A percentile compares a stretch with the other conserved stretches of the same genome.
Evolutionary conservation across 768 basidiomycete species (phyloP).

Genomic region (Tremella yokohamensis): DNA sequence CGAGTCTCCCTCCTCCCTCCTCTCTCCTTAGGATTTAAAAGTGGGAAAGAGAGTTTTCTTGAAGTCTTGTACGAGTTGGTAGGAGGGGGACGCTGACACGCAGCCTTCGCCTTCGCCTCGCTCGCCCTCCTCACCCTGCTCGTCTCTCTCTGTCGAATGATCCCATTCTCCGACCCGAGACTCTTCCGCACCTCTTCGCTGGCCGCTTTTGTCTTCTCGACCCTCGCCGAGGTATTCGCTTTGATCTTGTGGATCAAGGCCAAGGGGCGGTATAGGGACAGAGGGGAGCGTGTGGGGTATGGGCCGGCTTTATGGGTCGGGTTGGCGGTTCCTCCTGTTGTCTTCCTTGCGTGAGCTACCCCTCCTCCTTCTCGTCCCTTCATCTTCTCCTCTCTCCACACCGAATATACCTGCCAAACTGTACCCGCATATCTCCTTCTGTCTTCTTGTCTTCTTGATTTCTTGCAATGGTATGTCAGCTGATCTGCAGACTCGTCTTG

Average conservation of each 20-base stretch:
- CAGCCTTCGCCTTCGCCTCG: too few relatives aligned
- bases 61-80: too few relatives aligned
- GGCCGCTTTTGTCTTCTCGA: conserved; percentile 19
- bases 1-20: too few relatives aligned
- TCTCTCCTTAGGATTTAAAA: too few relatives aligned
- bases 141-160: not conserved
- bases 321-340: conserved; percentile 22
- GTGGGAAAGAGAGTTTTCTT: too few relatives aligned
- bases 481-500: conserved; percentile 9
- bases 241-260: conserved; percentile 30
- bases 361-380: not conserved
- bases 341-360: conserved; percentile 29
- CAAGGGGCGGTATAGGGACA: conserved; percentile 16
- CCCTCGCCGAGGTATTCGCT: conserved; percentile 32
- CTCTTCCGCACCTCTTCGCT: conserved; percentile 9
- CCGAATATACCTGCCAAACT: too few relatives aligned
- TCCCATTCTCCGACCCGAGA: not conserved
- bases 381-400: too few relatives aligned
- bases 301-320: conserved; percentile 39
- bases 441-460: too few relatives aligned
- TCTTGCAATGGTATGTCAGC: not conserved
- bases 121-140: too few relatives aligned
- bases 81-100: too few relatives aligned
- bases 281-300: conserved; percentile 16
- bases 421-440: too few relatives aligned